A percentile compares a stretch with the other conserved stretches of the same genome.
Evolutionary conservation across 108 stramenopile genomes (phyloP).

Genomic region (Discostella pseudostelligera): DNA sequence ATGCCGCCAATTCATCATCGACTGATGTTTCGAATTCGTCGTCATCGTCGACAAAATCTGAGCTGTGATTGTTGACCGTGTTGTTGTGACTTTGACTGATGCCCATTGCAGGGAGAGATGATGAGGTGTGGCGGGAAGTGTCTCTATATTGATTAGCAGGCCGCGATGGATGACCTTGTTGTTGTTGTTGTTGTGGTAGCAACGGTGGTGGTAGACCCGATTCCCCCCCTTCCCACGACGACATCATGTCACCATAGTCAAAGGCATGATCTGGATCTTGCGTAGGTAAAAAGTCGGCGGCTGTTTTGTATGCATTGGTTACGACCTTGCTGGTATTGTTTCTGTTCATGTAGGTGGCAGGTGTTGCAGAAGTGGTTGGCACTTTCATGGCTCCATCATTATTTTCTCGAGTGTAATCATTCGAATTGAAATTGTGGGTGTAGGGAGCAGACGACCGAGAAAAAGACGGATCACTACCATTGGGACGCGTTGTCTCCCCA

Average conservation of each 20-base stretch:
- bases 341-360: neutral
- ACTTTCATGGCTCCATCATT: neutral
- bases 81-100: too few relatives aligned
- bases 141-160: too few relatives aligned
- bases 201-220: neutral
- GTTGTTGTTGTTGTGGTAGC: neutral
- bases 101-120: too few relatives aligned
- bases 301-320: neutral
- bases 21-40: conserved; percentile 27
- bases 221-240: neutral
- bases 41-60: too few relatives aligned
- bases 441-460: neutral
- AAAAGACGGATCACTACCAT: neutral
- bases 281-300: conserved; percentile 9
- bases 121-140: too few relatives aligned
- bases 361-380: neutral
- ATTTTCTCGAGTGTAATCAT: neutral
- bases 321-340: neutral
- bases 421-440: neutral
- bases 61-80: too few relatives aligned
- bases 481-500: neutral
- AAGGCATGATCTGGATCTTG: conserved; percentile 13
- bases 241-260: conserved; percentile 4
- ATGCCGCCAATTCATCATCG: conserved; percentile 38
- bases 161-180: too few relatives aligned